Conservation (phyloP, 169 alveolate genomes). For the Plasmodium fragile region DNA sequence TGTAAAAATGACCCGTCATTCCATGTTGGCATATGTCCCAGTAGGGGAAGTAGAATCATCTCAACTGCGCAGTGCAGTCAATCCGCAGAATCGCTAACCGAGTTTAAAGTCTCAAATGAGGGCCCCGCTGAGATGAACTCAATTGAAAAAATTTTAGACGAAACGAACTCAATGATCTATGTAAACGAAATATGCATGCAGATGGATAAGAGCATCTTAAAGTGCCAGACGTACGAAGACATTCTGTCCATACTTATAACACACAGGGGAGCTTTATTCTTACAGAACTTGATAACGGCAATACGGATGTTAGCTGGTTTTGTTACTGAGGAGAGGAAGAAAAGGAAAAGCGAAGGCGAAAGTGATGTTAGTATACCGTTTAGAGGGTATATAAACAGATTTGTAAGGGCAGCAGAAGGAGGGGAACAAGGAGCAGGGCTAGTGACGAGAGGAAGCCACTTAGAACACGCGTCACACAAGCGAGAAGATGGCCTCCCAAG, state of each 20-base stretch:
- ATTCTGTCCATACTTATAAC: conserved; percentile 81
- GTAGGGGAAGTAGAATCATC: conserved; percentile 13
- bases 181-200: conserved; percentile 84
- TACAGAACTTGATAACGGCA: conserved; percentile 85
- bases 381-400: conserved; percentile 48
- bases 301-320: conserved; percentile 80
- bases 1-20: neutral
- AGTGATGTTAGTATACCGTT: conserved; percentile 70
- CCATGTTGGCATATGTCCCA: neutral
- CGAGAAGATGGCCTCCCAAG: neutral
- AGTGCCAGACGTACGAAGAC: conserved; percentile 82
- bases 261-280: conserved; percentile 86
- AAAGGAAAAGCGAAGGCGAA: conserved; percentile 68
- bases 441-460: neutral
- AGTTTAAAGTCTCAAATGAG: neutral
- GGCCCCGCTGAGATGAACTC: conserved; percentile 20
- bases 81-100: neutral
- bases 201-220: conserved; percentile 79
- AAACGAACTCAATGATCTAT: conserved; percentile 75
- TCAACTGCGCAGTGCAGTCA: conserved; percentile 12
- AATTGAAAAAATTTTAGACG: conserved; percentile 61
- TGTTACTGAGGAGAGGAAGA: conserved; percentile 74
- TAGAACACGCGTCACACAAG: neutral
- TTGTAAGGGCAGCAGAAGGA: neutral
- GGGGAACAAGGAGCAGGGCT: neutral